Base-by-base conservation (phyloP, 2,329 filamentous ascomycete genomes). In the Talaromyces sp. region DNA sequence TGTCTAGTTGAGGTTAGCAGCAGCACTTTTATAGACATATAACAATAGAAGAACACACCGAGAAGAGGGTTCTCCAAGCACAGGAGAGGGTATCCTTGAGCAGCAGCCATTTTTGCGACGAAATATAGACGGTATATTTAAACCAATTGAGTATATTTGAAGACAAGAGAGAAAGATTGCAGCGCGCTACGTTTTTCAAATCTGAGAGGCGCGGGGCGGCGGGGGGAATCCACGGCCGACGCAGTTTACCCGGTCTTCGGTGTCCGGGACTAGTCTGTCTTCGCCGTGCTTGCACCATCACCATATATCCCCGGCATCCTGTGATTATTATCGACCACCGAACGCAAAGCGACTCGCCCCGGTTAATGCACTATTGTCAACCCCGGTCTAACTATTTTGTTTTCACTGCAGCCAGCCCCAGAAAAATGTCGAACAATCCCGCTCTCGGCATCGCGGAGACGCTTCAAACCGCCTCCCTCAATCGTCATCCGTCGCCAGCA, bases 41-140 rank as follows among this genome's bases (percentile, higher is more conserved):
- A 9, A 23, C 23, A 23, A 23, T 7, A 57, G 50, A 28, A 52
- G 31, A 27, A 79, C 84, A 69, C 81, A 93, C 90, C 94, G 72
- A 99, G 90, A 71, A 99, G 88, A 78, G 95, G 95, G 81, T 99
- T 99, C 89, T 97, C 95, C 72, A 99, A 82, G 80, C 90, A 95
- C 74, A 98, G 85, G 72, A 99, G 89, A 78, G 91, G 84, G 82
- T 89, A 98, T 79, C 92, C 89, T 81, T 92, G 89, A 70, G 79
- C 75, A 69, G 88, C 78, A 74, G 90, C 84, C 91, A 96, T 96
- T 59, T 28, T 62, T 33, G 18, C 44, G 10, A 27, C 10, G n/a
- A 55, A 36, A 50, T n/a, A 33, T 56, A 33, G 31, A 47, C 33
- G 61, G 27, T 42, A 52, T 53, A 28, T 18, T 60, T 4, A 57